Conservation (phyloP, 2,329 filamentous ascomycete species). For the Clarireedia hainanense region DNA sequence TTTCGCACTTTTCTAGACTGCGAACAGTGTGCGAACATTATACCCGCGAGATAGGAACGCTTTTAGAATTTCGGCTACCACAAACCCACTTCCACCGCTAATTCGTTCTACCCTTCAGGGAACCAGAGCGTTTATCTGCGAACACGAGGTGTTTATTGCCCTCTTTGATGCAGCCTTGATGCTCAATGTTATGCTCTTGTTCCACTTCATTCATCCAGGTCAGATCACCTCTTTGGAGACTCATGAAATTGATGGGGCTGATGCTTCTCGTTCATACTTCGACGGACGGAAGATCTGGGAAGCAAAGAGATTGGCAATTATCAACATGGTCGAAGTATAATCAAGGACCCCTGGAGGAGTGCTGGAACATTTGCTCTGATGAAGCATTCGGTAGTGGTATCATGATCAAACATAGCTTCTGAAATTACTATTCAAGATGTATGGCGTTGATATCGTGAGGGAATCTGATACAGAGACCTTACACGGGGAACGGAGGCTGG, state of each 20-base stretch:
- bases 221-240: not conserved
- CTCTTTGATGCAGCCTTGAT: not conserved
- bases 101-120: not conserved
- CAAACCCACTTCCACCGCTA: constrained; percentile 38
- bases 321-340: no score
- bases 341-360: no score
- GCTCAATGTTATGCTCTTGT: constrained; percentile 1
- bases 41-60: constrained; percentile 31
- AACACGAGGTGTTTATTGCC: not conserved
- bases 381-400: no score
- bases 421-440: no score
- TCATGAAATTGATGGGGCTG: not conserved
- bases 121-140: not conserved
- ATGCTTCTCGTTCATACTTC: not conserved
- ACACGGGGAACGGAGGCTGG: no score
- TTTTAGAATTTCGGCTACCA: constrained; percentile 43
- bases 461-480: no score
- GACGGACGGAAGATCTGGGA: not conserved
- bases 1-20: constrained; percentile 36
- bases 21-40: constrained; percentile 39
- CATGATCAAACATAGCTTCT: no score
- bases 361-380: no score
- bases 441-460: no score
- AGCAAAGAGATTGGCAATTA: not conserved
- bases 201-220: not conserved